Percentiles rank a stretch among this genome's conserved stretches.
phyloP scores from a whole-genome alignment of 352 stramenopile species.

The Phytophthora brassicae region DNA sequence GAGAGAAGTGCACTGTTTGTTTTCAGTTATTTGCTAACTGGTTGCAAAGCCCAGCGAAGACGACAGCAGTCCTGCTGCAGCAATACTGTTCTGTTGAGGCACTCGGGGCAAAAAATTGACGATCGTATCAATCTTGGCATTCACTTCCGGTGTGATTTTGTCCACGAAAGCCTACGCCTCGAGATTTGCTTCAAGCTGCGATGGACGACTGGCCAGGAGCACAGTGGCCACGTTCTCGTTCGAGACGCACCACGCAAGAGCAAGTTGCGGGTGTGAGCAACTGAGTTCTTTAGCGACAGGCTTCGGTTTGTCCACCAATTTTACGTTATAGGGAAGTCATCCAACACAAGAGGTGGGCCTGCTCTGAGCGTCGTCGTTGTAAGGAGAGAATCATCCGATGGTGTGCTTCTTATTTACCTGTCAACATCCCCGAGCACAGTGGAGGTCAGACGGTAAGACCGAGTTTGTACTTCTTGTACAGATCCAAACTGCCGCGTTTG shows the following conservation, averaged over 20 bases:
- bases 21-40: too few relatives aligned
- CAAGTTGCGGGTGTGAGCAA: conserved; percentile 45
- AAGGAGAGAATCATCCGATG: conserved; percentile 33
- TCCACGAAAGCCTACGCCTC: conserved; percentile 1
- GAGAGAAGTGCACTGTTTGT: too few relatives aligned
- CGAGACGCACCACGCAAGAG: conserved; percentile 49
- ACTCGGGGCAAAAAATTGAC: too few relatives aligned
- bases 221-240: conserved; percentile 8
- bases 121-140: too few relatives aligned
- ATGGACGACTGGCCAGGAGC: not conserved
- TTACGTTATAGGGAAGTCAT: conserved; percentile 22
- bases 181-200: conserved; percentile 5
- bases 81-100: too few relatives aligned
- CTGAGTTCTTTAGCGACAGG: conserved; percentile 37
- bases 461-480: conserved; percentile 17
- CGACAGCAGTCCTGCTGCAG: too few relatives aligned
- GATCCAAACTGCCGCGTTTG: conserved; percentile 2
- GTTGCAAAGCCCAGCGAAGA: too few relatives aligned
- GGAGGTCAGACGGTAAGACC: conserved; percentile 32
- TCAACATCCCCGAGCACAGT: conserved; percentile 38
- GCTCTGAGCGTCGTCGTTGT: conserved; percentile 14
- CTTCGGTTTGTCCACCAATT: conserved; percentile 27
- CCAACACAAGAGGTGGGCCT: conserved; percentile 37
- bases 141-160: conserved; percentile 3
- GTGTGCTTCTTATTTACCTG: conserved; percentile 47